Evolutionary conservation across 495 filamentous ascomycete genomes (phyloP).

Genomic region (Aspergillus egyptiacus): DNA sequence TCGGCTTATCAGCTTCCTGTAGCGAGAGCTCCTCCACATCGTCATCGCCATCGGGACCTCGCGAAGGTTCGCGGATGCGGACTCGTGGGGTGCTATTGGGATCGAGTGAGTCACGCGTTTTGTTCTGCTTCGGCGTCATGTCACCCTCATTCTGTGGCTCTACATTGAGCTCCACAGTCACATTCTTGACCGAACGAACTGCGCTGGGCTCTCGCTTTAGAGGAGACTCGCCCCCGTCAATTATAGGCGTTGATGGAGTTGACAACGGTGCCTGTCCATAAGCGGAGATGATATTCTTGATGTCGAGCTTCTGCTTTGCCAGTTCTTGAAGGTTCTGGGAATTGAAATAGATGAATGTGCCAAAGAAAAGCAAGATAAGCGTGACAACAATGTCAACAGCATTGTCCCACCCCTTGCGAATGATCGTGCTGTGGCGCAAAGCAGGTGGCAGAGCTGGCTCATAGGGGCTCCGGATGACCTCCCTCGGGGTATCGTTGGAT

Average conservation of each 20-base stretch:
- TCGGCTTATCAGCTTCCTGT: slow-evolving; percentile 48
- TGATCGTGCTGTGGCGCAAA: slow-evolving; percentile 45
- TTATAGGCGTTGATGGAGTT: slow-evolving; percentile 39
- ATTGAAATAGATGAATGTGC: slow-evolving; percentile 47
- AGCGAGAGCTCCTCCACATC: slow-evolving; percentile 31
- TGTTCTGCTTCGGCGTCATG: slow-evolving; percentile 22
- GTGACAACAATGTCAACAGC: slow-evolving; percentile 47
- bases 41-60: slow-evolving; percentile 34
- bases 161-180: slow-evolving; percentile 33
- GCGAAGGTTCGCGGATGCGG: slow-evolving; percentile 42
- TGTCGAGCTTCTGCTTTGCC: slow-evolving; percentile 47
- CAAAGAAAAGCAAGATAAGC: slow-evolving; percentile 38
- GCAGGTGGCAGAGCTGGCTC: slow-evolving; percentile 42
- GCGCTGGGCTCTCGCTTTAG: slow-evolving; percentile 24
- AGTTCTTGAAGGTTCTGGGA: slow-evolving; percentile 43
- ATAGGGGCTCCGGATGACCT: slow-evolving; percentile 34
- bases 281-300: slow-evolving; percentile 46
- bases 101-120: slow-evolving; percentile 17
- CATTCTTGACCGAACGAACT: slow-evolving; percentile 23
- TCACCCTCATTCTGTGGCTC: slow-evolving; percentile 19
- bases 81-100: slow-evolving; percentile 28
- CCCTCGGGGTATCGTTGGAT: slow-evolving; percentile 39
- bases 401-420: slow-evolving; percentile 49
- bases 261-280: slow-evolving; percentile 40
- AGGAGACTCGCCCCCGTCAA: slow-evolving; percentile 26